phyloP scores from a whole-genome alignment of 331 rosid genomes.

The Malus hybrid region DNA sequence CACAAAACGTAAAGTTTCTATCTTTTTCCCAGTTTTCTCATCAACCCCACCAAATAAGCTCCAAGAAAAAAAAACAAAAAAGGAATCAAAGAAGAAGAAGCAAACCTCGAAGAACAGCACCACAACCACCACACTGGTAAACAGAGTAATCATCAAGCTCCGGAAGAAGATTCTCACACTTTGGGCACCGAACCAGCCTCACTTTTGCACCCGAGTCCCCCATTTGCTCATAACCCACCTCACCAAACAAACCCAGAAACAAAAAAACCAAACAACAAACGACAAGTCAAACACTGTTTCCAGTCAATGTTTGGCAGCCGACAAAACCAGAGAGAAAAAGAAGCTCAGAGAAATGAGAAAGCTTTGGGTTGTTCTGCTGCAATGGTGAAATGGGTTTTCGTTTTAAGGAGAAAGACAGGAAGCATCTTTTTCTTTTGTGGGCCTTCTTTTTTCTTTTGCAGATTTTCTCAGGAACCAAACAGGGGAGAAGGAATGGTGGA shows the following conservation, averaged over 20 bases:
- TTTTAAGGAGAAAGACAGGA: slow-evolving; percentile 16
- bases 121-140: slow-evolving; percentile 94
- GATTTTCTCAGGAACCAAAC: slow-evolving; percentile 35
- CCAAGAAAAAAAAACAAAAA: not conserved
- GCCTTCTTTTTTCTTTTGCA: not conserved
- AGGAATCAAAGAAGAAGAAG: not conserved
- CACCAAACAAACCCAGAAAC: not conserved
- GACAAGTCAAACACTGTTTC: not conserved
- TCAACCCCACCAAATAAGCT: not conserved
- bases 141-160: slow-evolving; percentile 83
- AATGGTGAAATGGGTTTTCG: slow-evolving; percentile 1
- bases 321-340: not conserved
- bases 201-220: slow-evolving; percentile 48
- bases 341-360: not conserved
- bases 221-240: slow-evolving; percentile 38
- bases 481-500: slow-evolving; percentile 4
- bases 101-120: slow-evolving; percentile 81
- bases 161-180: slow-evolving; percentile 89
- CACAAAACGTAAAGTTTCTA: not conserved
- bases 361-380: not conserved
- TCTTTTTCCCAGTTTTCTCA: not conserved
- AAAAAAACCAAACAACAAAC: slow-evolving; percentile 4
- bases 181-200: slow-evolving; percentile 87
- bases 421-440: slow-evolving; percentile 11
- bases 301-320: slow-evolving; percentile 13